Conservation (phyloP, 352 stramenopile species). For the Blastocystis sp. region DNA sequence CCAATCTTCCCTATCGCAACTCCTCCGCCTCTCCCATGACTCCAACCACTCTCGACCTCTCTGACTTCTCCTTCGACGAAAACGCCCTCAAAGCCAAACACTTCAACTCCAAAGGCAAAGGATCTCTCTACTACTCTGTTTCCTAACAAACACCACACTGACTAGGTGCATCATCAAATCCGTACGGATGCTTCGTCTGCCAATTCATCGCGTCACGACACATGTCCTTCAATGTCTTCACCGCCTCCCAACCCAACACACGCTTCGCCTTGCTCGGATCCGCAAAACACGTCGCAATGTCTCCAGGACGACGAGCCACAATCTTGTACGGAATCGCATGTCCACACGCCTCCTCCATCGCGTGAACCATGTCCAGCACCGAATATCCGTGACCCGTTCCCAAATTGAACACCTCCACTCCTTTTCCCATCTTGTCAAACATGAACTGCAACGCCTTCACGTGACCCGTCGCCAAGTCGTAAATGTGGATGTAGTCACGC, state of each 20-base stretch:
- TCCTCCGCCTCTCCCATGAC: no score
- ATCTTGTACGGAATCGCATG: conserved; percentile 63
- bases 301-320: conserved; percentile 65
- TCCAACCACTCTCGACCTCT: no score
- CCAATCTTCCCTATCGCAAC: no score
- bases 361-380: conserved; percentile 73
- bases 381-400: conserved; percentile 70
- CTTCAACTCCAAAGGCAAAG: no score
- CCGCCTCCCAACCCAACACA: conserved; percentile 72
- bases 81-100: no score
- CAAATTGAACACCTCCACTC: conserved; percentile 70
- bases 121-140: no score
- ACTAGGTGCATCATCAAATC: conserved; percentile 61
- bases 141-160: not conserved
- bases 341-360: conserved; percentile 72
- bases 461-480: conserved; percentile 75
- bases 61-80: no score
- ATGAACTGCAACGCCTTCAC: conserved; percentile 69
- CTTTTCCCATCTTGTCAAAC: conserved; percentile 55
- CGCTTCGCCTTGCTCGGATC: conserved; percentile 66
- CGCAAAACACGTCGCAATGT: conserved; percentile 71
- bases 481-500: conserved; percentile 81
- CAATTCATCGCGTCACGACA: conserved; percentile 74
- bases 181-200: conserved; percentile 75
- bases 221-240: conserved; percentile 72